Evolutionary conservation across 805 yeast species (phyloP).

Genomic region (Yamadazyma olivae): DNA sequence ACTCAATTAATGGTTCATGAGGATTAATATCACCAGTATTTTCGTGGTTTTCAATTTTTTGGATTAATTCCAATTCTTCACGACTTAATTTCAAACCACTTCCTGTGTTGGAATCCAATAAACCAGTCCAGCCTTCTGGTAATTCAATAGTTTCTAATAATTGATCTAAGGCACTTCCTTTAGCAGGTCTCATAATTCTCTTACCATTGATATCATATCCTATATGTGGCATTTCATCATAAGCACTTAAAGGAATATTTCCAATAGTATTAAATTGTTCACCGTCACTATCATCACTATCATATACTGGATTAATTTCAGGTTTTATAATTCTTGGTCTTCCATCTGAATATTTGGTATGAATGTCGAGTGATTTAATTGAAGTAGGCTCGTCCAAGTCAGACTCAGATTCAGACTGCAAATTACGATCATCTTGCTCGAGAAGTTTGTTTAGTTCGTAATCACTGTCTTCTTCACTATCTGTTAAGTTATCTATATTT

Average conservation of each 20-base stretch:
- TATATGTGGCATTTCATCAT: conserved; percentile 95
- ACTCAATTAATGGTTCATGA: conserved; percentile 90
- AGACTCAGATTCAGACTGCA: conserved; percentile 29
- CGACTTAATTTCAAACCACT: conserved; percentile 71
- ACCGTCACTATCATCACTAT: conserved; percentile 88
- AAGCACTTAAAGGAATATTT: conserved; percentile 86
- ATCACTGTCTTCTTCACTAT: conserved; percentile 45
- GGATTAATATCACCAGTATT: conserved; percentile 79
- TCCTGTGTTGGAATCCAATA: conserved; percentile 88
- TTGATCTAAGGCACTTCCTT: conserved; percentile 90
- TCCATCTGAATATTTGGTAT: conserved; percentile 71
- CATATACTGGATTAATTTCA: conserved; percentile 92
- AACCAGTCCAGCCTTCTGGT: conserved; percentile 99
- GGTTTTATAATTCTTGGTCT: conserved; percentile 74
- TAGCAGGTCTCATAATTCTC: conserved; percentile 98
- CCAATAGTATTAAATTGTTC: conserved; percentile 86
- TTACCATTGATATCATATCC: conserved; percentile 98
- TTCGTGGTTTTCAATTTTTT: conserved; percentile 81
- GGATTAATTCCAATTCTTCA: conserved; percentile 87
- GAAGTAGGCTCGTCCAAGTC: conserved; percentile 55
- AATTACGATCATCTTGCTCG: conserved; percentile 44
- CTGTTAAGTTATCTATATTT: conserved; percentile 15
- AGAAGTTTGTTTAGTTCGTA: conserved; percentile 62
- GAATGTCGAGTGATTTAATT: conserved; percentile 33
- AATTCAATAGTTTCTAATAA: conserved; percentile 86